Percentiles rank a stretch among this genome's conserved stretches.
phyloP scores from a whole-genome alignment of 2,329 filamentous ascomycete species.

The Ophiobolus disseminans region DNA sequence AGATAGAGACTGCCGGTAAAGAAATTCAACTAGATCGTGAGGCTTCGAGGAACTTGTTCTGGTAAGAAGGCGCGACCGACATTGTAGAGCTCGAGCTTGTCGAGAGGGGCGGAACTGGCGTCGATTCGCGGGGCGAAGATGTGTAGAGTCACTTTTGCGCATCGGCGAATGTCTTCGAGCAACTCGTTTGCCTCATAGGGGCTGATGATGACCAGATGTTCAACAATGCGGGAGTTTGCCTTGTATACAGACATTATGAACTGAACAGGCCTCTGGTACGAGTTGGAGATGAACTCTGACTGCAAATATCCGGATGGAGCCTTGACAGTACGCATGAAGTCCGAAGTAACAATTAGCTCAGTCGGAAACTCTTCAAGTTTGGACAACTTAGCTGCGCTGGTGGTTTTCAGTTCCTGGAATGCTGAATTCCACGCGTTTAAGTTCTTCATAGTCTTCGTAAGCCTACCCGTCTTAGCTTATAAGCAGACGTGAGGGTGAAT shows the following conservation, averaged over 20 bases:
- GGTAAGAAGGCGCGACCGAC: slow-evolving; percentile 29
- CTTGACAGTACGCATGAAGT: slow-evolving; percentile 60
- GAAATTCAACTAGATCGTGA: slow-evolving; percentile 64
- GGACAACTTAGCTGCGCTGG: slow-evolving; percentile 50
- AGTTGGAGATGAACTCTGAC: slow-evolving; percentile 45
- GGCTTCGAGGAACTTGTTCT: slow-evolving; percentile 20
- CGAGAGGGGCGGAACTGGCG: slow-evolving; percentile 48
- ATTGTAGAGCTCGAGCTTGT: slow-evolving; percentile 56
- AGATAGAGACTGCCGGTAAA: slow-evolving; percentile 75
- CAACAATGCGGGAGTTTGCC: not conserved
- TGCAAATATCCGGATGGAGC: slow-evolving; percentile 5
- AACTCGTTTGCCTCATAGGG: slow-evolving; percentile 66
- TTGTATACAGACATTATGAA: slow-evolving; percentile 55
- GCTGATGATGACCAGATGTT: slow-evolving; percentile 63
- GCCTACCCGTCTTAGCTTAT: slow-evolving; percentile 48
- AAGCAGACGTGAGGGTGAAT: slow-evolving; percentile 57
- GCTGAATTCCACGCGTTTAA: slow-evolving; percentile 54
- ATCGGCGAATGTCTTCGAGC: slow-evolving; percentile 49
- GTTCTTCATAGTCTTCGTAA: slow-evolving; percentile 33
- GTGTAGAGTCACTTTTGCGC: slow-evolving; percentile 53
- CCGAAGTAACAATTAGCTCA: slow-evolving; percentile 56
- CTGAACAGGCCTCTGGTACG: slow-evolving; percentile 61
- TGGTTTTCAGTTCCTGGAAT: slow-evolving; percentile 54
- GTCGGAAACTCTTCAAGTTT: slow-evolving; percentile 47
- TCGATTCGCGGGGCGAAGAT: slow-evolving; percentile 60